A percentile compares a stretch with the other conserved stretches of the same genome.
Evolutionary conservation across 148 eudicot genomes (phyloP).

Genomic region (Arbutus unedo): DNA sequence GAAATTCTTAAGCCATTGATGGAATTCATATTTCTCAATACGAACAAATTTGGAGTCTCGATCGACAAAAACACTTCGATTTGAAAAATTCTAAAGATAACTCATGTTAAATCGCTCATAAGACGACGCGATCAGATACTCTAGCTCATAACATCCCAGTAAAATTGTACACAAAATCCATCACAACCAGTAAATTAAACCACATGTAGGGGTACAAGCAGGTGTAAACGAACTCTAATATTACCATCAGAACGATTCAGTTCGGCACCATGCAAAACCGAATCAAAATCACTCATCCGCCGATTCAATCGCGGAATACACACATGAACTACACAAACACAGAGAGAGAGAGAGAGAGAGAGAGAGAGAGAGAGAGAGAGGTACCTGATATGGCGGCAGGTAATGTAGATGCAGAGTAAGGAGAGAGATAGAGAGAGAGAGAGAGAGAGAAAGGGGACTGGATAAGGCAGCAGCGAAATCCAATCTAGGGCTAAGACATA

Average conservation of each 20-base stretch:
- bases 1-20: no score
- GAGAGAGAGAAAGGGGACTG: background rate
- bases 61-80: background rate
- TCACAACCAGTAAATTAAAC: background rate
- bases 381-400: constrained; percentile 7
- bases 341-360: background rate
- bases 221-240: background rate
- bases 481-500: background rate
- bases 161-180: background rate
- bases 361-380: background rate
- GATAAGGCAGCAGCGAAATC: background rate
- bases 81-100: background rate
- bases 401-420: background rate
- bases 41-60: no score
- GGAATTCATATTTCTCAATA: no score
- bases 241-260: background rate
- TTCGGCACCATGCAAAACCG: background rate
- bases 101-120: background rate
- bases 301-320: background rate
- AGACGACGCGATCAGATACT: background rate
- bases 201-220: background rate
- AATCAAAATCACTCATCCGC: background rate
- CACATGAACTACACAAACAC: background rate
- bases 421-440: constrained; percentile 6
- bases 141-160: background rate